A percentile compares a stretch with the other conserved stretches of the same genome.
phyloP scores from a whole-genome alignment of 1,284 basidiomycete genomes.

The Grifola frondosa region DNA sequence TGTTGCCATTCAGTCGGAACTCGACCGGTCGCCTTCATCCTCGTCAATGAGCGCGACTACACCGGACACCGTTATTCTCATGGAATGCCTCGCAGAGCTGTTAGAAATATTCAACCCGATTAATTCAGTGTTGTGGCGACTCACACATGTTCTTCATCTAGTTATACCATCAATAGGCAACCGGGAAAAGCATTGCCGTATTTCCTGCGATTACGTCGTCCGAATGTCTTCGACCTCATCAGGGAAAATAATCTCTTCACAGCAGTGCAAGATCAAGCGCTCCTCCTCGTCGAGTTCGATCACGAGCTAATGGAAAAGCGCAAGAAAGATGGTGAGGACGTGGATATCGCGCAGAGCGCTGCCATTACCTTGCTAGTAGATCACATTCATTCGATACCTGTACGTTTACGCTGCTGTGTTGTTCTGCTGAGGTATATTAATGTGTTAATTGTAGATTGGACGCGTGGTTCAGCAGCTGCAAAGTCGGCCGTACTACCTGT shows the following conservation, averaged over 20 bases:
- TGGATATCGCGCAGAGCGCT: constrained; percentile 47
- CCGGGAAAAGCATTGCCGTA: constrained; percentile 92
- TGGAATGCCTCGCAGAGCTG: constrained; percentile 94
- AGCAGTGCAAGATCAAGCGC: constrained; percentile 90
- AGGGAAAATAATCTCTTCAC: constrained; percentile 93
- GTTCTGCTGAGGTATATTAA: constrained; percentile 1
- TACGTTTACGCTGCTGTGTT: constrained; percentile 37
- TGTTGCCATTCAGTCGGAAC: constrained; percentile 80
- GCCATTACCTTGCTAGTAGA: constrained; percentile 91
- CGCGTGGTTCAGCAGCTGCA: constrained; percentile 89
- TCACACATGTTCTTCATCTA: constrained; percentile 26
- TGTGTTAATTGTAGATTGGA: constrained; percentile 58
- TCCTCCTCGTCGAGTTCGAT: constrained; percentile 93
- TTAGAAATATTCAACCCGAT: constrained; percentile 36
- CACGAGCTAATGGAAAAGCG: constrained; percentile 76
- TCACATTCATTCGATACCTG: constrained; percentile 95
- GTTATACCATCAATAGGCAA: constrained; percentile 85
- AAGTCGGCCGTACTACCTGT: constrained; percentile 78
- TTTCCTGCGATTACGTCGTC: constrained; percentile 81
- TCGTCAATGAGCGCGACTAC: constrained; percentile 37
- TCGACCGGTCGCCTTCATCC: constrained; percentile 64
- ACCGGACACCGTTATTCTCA: constrained; percentile 57
- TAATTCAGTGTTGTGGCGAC: not conserved
- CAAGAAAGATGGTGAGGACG: constrained; percentile 41
- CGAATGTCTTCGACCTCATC: constrained; percentile 94